These are phyloP conservation scores for Nitzschia palea DNA, from an alignment of 108 stramenopile species.

Conservation along the genomic window DNA sequence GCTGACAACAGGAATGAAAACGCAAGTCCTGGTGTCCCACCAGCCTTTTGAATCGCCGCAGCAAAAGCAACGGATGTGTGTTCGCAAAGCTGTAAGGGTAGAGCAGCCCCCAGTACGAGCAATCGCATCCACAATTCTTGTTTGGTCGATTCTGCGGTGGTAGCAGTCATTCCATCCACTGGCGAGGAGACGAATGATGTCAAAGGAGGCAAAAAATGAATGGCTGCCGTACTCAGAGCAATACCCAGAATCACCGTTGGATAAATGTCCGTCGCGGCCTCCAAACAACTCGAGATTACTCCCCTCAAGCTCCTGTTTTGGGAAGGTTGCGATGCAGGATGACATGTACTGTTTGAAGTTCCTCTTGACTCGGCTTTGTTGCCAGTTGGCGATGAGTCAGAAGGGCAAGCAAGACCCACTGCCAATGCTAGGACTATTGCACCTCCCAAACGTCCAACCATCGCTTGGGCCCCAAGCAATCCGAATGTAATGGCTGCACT, in stretches of 20 bases:
- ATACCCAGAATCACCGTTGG: constrained; percentile 30
- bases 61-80: constrained; percentile 36
- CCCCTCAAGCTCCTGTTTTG: no score
- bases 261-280: constrained; percentile 20
- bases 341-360: background rate
- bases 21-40: constrained; percentile 35
- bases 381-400: background rate
- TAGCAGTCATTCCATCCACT: no score
- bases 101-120: constrained; percentile 11
- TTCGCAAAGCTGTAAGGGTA: constrained; percentile 44
- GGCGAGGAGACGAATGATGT: background rate
- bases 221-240: constrained; percentile 18
- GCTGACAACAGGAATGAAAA: constrained; percentile 38
- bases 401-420: constrained; percentile 17
- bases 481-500: constrained; percentile 39
- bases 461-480: constrained; percentile 27
- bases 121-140: background rate
- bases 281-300: background rate
- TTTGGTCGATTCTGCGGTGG: background rate
- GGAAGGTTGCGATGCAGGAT: background rate
- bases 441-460: constrained; percentile 24
- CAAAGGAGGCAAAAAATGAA: constrained; percentile 20
- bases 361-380: no score
- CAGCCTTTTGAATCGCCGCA: constrained; percentile 29
- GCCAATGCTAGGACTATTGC: constrained; percentile 25